A percentile compares a stretch with the other conserved stretches of the same genome.
Evolutionary conservation across 2,329 filamentous ascomycete species (phyloP).

Genomic region (Sarocladiaceae sp.): DNA sequence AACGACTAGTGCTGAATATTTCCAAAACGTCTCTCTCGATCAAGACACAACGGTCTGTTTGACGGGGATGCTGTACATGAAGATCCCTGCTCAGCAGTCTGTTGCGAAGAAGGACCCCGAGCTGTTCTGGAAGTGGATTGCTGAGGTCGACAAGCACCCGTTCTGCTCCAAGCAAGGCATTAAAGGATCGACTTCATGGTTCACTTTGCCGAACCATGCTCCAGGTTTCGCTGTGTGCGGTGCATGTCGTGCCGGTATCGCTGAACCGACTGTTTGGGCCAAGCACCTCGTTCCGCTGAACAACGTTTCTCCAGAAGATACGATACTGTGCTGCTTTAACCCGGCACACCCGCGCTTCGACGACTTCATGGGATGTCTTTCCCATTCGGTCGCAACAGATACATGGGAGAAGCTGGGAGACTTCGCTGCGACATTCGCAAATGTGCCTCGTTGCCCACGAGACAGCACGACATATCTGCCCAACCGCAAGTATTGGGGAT

Average conservation of each 20-base stretch:
- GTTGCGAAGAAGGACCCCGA: neutral
- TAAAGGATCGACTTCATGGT: constrained; percentile 10
- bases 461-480: neutral
- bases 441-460: constrained; percentile 10
- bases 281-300: neutral
- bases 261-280: neutral
- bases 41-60: neutral
- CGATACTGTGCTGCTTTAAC: neutral
- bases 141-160: neutral
- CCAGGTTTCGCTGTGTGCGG: constrained; percentile 12
- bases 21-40: neutral
- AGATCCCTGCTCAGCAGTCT: neutral
- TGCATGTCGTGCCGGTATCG: constrained; percentile 11
- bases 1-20: constrained; percentile 9
- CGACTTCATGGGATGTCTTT: neutral
- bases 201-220: constrained; percentile 9
- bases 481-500: constrained; percentile 13
- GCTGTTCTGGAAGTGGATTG: constrained; percentile 6
- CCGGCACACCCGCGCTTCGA: neutral
- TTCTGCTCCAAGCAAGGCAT: constrained; percentile 4
- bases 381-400: neutral
- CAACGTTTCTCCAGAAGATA: neutral
- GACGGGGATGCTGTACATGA: neutral
- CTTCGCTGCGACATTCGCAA: neutral
- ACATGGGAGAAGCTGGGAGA: neutral